Evolutionary conservation across 768 basidiomycete genomes (phyloP).

Genomic region (Mycena amicta): DNA sequence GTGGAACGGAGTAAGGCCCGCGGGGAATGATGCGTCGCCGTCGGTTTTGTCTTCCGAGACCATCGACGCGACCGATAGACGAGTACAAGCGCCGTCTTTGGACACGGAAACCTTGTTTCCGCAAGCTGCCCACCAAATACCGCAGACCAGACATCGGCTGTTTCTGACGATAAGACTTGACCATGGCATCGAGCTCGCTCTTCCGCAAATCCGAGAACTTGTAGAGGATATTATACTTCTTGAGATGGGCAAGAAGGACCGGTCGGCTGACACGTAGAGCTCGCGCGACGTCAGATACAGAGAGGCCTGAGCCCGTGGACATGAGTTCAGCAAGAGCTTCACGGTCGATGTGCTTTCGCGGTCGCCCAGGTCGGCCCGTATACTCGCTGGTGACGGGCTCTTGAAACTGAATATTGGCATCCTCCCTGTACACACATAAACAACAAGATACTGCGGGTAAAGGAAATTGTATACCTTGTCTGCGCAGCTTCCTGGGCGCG

Average conservation of each 20-base stretch:
- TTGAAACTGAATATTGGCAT: too few relatives aligned
- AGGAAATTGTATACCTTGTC: too few relatives aligned
- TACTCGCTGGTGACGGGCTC: not conserved
- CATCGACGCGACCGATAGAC: constrained; percentile 27
- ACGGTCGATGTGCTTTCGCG: not conserved
- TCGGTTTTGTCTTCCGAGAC: constrained; percentile 15
- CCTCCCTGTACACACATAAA: too few relatives aligned
- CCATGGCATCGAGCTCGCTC: constrained; percentile 9
- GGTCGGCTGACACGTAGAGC: constrained; percentile 1
- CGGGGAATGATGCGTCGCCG: constrained; percentile 18
- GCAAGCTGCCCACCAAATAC: constrained; percentile 29
- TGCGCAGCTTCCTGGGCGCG: too few relatives aligned
- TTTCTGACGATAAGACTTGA: constrained; percentile 12
- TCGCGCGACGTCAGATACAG: not conserved
- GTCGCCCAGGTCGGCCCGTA: not conserved
- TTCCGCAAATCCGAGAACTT: constrained; percentile 8
- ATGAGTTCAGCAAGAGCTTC: not conserved
- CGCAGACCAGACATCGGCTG: constrained; percentile 28
- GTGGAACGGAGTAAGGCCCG: constrained; percentile 20
- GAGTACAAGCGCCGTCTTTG: constrained; percentile 17
- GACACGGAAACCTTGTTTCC: constrained; percentile 22
- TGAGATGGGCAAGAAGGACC: not conserved
- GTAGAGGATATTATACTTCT: not conserved
- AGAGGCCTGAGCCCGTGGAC: not conserved
- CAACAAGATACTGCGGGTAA: too few relatives aligned